Evolutionary conservation across 257 asterid species (phyloP), one percentile per base, ranked within the genome.

Genomic region (Schizonepeta tenuifolia): DNA sequence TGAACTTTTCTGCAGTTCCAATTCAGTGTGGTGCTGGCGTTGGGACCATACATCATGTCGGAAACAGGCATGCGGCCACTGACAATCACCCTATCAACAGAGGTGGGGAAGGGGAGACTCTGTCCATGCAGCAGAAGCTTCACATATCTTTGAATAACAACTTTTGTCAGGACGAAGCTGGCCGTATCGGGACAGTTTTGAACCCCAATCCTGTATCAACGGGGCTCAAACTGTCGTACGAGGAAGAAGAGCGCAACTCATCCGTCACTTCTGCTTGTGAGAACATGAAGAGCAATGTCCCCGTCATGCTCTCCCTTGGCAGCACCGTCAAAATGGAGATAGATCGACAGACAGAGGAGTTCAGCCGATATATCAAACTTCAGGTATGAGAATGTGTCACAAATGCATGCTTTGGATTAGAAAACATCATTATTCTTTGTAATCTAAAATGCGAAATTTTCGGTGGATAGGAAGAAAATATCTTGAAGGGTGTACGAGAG

Each of bases 201-300:
- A 89, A 84, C 73, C 85, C 85, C 20, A 86, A 81, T 83, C 72
- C 82, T 17, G 89, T 87, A 12, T 88, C 96, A 22, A 90, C 90
- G 15, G 95, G 96, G 20, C 89, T 88, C 73, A 80, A 80, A 70
- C 92, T 86, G 28, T 78, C 90, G 7, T 88, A 78, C 5, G 90
- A 85, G 76, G 90, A 87, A 66, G 93, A 87, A 35, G 92, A 86
- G 77, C 89, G 75, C 44, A 83, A 71, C 65, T 80, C 89, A 43
- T 77, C 85, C 1, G 72, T 84, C 44, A 67, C 83, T 65, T 86
- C 89, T 62, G 86, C 90, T 5, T 65, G 79, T 21, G 87, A 80
- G 65, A 80, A 80, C 31, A 75, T 79, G 79, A 79, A 80, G 51
- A 74, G 47, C 62, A 63, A 65, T 20, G 59, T 55, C 15, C 69